These are phyloP conservation scores for Myxozyma udenii DNA, from an alignment of 805 yeast species.

Conservation along the genomic window DNA sequence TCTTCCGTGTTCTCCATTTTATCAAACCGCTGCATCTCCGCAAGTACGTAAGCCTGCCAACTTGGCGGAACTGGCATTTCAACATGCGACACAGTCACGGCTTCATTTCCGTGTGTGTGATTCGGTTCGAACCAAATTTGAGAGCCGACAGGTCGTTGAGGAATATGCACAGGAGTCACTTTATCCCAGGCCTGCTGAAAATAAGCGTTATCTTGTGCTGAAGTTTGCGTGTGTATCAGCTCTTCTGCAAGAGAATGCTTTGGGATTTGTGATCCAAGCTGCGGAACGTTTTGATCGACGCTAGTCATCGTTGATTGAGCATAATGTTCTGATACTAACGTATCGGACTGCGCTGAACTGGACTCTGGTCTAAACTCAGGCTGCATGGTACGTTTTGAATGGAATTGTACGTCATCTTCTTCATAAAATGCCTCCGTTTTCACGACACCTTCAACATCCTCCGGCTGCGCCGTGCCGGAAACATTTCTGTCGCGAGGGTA, in stretches of 20 bases:
- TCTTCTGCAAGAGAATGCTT: background rate
- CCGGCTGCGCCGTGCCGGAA: too few relatives aligned
- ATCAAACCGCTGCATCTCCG: too few relatives aligned
- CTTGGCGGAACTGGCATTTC: slow-evolving; percentile 7
- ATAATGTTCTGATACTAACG: too few relatives aligned
- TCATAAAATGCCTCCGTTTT: background rate
- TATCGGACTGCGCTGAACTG: background rate
- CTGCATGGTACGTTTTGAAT: slow-evolving; percentile 1
- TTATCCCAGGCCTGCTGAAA: background rate
- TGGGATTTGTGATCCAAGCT: too few relatives aligned
- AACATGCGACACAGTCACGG: background rate
- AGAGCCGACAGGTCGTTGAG: background rate
- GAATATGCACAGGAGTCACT: background rate
- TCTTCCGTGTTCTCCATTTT: slow-evolving; percentile 13
- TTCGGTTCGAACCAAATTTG: slow-evolving; percentile 5
- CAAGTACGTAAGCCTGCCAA: slow-evolving; percentile 25
- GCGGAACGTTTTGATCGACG: too few relatives aligned
- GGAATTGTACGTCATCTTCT: background rate
- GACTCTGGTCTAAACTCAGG: background rate
- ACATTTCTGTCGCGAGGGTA: too few relatives aligned
- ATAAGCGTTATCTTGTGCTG: slow-evolving; percentile 2
- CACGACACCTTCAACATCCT: too few relatives aligned
- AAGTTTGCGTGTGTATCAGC: slow-evolving; percentile 1
- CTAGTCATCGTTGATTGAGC: too few relatives aligned
- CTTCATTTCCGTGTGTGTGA: background rate